These are phyloP conservation scores for Aegle marmelos DNA, from an alignment of 345 rosid genomes.

Conservation along the genomic window DNA sequence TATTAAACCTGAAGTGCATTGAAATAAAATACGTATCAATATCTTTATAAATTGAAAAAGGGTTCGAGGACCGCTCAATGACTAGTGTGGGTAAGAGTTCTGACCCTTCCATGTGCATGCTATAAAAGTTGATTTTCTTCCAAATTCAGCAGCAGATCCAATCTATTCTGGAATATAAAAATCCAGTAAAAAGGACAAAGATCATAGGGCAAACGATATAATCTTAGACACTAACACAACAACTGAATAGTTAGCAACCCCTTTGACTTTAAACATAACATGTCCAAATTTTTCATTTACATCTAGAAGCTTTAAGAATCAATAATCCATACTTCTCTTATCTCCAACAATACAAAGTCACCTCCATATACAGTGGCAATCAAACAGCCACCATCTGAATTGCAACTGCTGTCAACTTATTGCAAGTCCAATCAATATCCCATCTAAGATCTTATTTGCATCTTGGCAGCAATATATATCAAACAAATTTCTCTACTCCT, in stretches of 20 bases:
- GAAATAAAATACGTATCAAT: not conserved
- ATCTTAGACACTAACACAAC: not conserved
- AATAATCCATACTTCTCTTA: not conserved
- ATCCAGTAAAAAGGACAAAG: too few species aligned
- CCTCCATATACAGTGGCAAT: not conserved
- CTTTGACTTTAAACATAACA: not conserved
- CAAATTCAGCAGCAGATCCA: too few species aligned
- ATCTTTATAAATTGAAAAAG: not conserved
- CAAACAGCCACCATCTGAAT: not conserved
- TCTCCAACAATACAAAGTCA: not conserved
- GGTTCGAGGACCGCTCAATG: too few species aligned
- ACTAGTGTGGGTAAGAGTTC: too few species aligned
- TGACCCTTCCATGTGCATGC: too few species aligned
- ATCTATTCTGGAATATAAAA: too few species aligned
- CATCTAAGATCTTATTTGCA: too few species aligned
- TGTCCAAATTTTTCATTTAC: not conserved
- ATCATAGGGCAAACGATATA: not conserved
- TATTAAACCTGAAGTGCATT: too few species aligned
- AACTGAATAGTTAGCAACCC: not conserved
- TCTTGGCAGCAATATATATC: too few species aligned
- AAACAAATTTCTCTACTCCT: not conserved
- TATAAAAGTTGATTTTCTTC: too few species aligned
- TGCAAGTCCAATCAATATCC: too few species aligned
- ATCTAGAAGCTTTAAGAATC: not conserved
- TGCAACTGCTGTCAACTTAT: too few species aligned